Evolutionary conservation across 306 rosid genomes (phyloP), one percentile per base, ranked within the genome.

Genomic region (Dalbergia oliveri): DNA sequence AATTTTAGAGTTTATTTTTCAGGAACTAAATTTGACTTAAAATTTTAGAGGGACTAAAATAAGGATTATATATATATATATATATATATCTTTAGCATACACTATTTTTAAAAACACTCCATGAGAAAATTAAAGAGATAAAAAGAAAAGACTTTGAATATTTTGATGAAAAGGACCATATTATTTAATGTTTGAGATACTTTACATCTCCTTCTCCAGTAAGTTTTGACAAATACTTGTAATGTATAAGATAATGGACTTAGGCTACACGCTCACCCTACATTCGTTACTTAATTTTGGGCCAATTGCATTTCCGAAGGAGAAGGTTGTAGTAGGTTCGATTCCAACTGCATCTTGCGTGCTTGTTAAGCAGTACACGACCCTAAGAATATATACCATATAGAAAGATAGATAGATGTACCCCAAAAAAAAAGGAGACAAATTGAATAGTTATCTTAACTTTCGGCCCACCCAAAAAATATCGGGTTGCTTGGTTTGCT

Each of bases 291-390:
- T 47, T 10, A 11, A 9, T 21, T 60, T 60, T 60, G 41, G 39
- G 39, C 39, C 18, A 60, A 26, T 60, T 23, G 18, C n/a, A 31
- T 33, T 33, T 13, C 14, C 3, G 21, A 13, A 2, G n/a, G 45
- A 59, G 78, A 43, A 26, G 26, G 31, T 43, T 18, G 31, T 43
- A 3, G 13, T 13, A 62, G 21, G 44, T 4, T 0, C 63, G 64
- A 77, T 19, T 64, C 64, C 13, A 5, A 8, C 3, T 50, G 15
- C 14, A 63, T 50, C 11, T 19, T 65, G 81, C 81, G 81, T 77
- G 16, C 56, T 51, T 65, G 31, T 65, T 19, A 77, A 51, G 81
- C 81, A 19, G 16, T 13, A 5, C 53, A n/a, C 3, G 10, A 49
- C 13, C 49, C 69, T 5, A 31, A 23, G 79, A 61, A 65, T 43